Conservation (phyloP, 2,329 filamentous ascomycete species). For the Pseudogymnoascus sp. region DNA sequence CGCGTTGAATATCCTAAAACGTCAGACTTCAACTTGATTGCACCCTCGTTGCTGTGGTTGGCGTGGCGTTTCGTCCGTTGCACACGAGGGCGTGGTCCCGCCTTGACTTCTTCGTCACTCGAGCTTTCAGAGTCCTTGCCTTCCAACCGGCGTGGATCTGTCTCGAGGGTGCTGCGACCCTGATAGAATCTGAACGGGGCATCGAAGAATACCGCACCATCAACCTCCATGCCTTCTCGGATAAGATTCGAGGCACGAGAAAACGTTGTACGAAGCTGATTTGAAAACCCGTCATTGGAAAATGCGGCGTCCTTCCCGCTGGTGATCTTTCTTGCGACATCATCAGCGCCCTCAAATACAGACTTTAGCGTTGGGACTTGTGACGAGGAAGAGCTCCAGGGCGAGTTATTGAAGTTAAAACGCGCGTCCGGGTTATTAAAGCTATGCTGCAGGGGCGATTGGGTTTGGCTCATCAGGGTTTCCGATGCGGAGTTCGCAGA, state of each 20-base stretch:
- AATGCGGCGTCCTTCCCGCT: constrained; percentile 15
- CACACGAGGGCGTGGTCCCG: neutral
- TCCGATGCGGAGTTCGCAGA: neutral
- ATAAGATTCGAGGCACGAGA: neutral
- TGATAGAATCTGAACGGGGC: constrained; percentile 20
- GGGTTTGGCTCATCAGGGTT: neutral
- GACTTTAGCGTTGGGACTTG: constrained; percentile 15
- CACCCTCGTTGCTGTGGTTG: neutral
- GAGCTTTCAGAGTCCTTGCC: constrained; percentile 9
- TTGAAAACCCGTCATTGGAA: constrained; percentile 17
- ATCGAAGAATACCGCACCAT: neutral
- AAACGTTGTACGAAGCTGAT: constrained; percentile 15
- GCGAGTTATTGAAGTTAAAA: constrained; percentile 17
- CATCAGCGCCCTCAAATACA: constrained; percentile 14
- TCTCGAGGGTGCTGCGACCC: constrained; percentile 19
- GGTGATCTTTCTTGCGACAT: constrained; percentile 1
- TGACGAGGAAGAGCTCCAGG: constrained; percentile 17
- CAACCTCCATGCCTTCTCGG: constrained; percentile 1
- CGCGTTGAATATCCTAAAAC: constrained; percentile 16
- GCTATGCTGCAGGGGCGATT: constrained; percentile 18
- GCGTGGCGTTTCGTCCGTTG: neutral
- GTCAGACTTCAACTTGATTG: constrained; percentile 13
- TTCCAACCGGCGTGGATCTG: constrained; percentile 14
- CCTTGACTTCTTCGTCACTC: constrained; percentile 12
- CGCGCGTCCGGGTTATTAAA: neutral